A percentile compares a stretch with the other conserved stretches of the same genome.
These are phyloP conservation scores for Dillenia turbinata DNA, from an alignment of 164 flowering plant genomes.

Conservation along the genomic window DNA sequence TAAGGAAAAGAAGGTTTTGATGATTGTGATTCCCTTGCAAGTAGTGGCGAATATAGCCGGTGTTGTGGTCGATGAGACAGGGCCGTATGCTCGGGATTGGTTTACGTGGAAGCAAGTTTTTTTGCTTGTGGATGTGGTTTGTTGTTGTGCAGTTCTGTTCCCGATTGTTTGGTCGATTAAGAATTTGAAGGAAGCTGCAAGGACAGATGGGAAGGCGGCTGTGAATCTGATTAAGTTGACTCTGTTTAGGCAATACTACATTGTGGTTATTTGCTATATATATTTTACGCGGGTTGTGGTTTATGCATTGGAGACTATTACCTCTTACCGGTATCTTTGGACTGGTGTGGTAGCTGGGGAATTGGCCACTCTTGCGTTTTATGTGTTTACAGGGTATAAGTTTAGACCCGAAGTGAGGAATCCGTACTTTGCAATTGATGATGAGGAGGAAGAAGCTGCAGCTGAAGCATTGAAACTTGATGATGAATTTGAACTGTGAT, in stretches of 20 bases:
- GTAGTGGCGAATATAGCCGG: slow-evolving; percentile 7
- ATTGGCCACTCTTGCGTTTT: slow-evolving; percentile 8
- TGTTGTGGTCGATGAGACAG: slow-evolving; percentile 8
- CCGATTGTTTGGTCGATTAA: slow-evolving; percentile 10
- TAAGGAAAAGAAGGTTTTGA: slow-evolving; percentile 15
- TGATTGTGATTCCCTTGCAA: slow-evolving; percentile 12
- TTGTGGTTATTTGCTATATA: slow-evolving; percentile 7
- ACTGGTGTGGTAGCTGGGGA: slow-evolving; percentile 7
- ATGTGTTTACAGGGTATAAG: slow-evolving; percentile 7
- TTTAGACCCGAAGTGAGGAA: slow-evolving; percentile 2
- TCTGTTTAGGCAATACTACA: slow-evolving; percentile 7
- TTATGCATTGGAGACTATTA: slow-evolving; percentile 7
- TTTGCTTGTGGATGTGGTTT: slow-evolving; percentile 9
- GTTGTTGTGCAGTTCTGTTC: slow-evolving; percentile 9
- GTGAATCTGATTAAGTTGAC: slow-evolving; percentile 9
- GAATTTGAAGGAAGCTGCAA: slow-evolving; percentile 5
- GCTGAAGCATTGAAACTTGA: slow-evolving; percentile 8
- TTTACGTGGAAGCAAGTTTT: slow-evolving; percentile 10
- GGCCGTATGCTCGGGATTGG: slow-evolving; percentile 8
- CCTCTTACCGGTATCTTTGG: slow-evolving; percentile 5
- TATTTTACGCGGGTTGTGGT: slow-evolving; percentile 5
- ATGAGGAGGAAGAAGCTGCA: slow-evolving; percentile 9
- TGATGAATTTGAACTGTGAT: slow-evolving; percentile 8
- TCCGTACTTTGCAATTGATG: slow-evolving; percentile 8
- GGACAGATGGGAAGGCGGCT: slow-evolving; percentile 11